Conservation (phyloP, 495 filamentous ascomycete species). For the Ascobolus immersus region DNA sequence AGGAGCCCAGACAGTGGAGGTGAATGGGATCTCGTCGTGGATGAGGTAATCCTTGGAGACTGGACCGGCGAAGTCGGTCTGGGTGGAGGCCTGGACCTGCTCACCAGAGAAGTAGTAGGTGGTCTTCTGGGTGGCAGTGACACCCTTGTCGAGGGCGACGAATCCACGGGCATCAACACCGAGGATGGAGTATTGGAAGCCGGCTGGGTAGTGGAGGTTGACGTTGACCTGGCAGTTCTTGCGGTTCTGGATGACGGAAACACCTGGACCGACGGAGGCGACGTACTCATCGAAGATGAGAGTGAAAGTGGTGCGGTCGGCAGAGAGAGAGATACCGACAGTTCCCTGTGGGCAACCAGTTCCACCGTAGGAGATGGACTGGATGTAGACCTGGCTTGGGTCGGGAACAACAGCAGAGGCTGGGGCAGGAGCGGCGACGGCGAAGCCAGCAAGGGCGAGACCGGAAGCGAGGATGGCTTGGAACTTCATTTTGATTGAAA, state of each 20-base stretch:
- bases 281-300: slow-evolving; percentile 17
- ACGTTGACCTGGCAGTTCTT: slow-evolving; percentile 38
- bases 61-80: slow-evolving; percentile 23
- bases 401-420: no score
- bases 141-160: slow-evolving; percentile 25
- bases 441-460: no score
- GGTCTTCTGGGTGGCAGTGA: slow-evolving; percentile 30
- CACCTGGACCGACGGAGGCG: slow-evolving; percentile 16
- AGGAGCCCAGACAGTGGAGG: slow-evolving; percentile 29
- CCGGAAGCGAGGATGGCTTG: no score
- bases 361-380: slow-evolving; percentile 9
- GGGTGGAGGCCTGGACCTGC: slow-evolving; percentile 23
- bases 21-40: slow-evolving; percentile 26
- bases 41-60: slow-evolving; percentile 31
- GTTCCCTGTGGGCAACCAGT: slow-evolving; percentile 8
- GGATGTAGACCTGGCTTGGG: slow-evolving; percentile 7
- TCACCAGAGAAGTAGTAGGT: slow-evolving; percentile 33
- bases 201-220: slow-evolving; percentile 30
- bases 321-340: slow-evolving; percentile 2
- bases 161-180: slow-evolving; percentile 32
- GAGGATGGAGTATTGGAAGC: slow-evolving; percentile 32
- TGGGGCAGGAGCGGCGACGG: no score
- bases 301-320: slow-evolving; percentile 12
- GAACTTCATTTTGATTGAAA: no score
- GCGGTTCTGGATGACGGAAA: slow-evolving; percentile 11